Conservation (phyloP, 2,329 filamentous ascomycete species). For the Ophiostoma quercus region DNA sequence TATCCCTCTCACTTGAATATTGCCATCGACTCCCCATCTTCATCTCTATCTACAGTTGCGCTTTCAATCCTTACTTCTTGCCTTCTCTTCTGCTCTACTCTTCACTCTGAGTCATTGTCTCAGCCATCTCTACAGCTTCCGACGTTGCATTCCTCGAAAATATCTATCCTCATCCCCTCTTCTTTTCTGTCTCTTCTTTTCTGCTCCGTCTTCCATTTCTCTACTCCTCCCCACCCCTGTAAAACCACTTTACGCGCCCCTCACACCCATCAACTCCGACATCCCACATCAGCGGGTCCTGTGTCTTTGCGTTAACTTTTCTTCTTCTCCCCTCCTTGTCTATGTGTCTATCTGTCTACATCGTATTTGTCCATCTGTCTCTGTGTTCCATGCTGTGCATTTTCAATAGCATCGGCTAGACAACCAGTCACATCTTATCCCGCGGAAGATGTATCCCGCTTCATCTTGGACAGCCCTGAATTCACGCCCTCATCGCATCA, state of each 20-base stretch:
- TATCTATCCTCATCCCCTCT: not conserved
- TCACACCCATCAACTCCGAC: constrained; percentile 3
- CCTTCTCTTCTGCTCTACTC: not conserved
- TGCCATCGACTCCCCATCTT: not conserved
- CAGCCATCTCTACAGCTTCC: not conserved
- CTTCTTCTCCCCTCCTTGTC: not conserved
- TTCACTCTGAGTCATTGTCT: constrained; percentile 1
- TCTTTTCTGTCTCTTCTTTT: not conserved
- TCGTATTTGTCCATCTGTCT: no score
- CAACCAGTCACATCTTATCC: not conserved
- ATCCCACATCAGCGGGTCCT: constrained; percentile 8
- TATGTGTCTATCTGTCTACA: no score
- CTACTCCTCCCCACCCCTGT: not conserved
- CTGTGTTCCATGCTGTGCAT: not conserved
- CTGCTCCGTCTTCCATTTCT: not conserved
- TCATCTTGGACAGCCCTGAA: not conserved
- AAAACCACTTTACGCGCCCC: constrained; percentile 14
- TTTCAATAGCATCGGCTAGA: constrained; percentile 6
- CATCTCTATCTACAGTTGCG: not conserved
- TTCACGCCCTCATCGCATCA: not conserved
- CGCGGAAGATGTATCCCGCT: not conserved
- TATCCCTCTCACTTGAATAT: not conserved
- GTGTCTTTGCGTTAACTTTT: not conserved
- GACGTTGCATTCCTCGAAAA: not conserved
- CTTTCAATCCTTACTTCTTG: not conserved